Conservation (phyloP, 768 basidiomycete species). For the Gyrodon lividus region DNA sequence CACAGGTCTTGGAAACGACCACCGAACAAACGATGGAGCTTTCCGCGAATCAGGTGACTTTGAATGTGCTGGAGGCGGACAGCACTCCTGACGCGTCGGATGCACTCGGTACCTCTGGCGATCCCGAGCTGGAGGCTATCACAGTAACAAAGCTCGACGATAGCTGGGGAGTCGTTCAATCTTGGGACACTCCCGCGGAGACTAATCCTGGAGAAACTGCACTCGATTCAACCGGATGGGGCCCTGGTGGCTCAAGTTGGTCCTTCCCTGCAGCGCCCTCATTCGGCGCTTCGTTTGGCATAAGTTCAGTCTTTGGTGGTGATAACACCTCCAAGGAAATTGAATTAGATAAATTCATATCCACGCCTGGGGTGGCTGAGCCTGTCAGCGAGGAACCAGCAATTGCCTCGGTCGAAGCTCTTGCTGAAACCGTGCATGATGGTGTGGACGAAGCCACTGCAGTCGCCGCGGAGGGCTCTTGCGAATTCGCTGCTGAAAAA, state of each 20-base stretch:
- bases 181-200: neutral
- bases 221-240: conserved; percentile 5
- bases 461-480: no score
- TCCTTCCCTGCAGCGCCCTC: neutral
- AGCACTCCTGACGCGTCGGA: neutral
- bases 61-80: conserved; percentile 3
- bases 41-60: conserved; percentile 4
- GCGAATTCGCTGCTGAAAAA: neutral
- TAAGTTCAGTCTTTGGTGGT: conserved; percentile 3
- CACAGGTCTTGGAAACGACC: conserved; percentile 4
- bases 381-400: neutral
- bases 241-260: conserved; percentile 1
- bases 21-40: conserved; percentile 9
- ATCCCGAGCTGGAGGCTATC: neutral
- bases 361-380: neutral
- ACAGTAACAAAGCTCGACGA: neutral
- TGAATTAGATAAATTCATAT: neutral
- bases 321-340: neutral
- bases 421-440: neutral
- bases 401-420: neutral
- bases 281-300: neutral
- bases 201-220: neutral
- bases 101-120: neutral
- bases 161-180: conserved; percentile 6
- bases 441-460: neutral